phyloP scores from a whole-genome alignment of 805 yeast genomes.

The Tetrapisispora phaffii region DNA sequence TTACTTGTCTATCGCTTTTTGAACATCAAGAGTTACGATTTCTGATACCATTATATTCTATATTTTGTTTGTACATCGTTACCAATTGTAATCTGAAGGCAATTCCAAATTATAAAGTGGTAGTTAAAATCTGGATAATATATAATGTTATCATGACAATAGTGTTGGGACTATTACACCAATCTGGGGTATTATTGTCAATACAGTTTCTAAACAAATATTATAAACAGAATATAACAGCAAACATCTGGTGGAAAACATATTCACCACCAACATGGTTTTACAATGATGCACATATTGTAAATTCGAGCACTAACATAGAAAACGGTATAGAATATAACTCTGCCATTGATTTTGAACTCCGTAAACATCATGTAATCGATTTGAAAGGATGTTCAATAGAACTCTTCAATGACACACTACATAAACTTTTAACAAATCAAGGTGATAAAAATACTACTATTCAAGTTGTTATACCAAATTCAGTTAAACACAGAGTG shows the following conservation, averaged over 20 bases:
- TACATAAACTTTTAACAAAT: slow-evolving; percentile 10
- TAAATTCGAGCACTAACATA: slow-evolving; percentile 16
- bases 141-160: slow-evolving; percentile 54
- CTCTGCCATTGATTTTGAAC: slow-evolving; percentile 11
- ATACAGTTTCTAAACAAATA: slow-evolving; percentile 25
- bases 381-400: slow-evolving; percentile 40
- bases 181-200: slow-evolving; percentile 78
- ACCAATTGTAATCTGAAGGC: background rate
- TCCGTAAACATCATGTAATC: slow-evolving; percentile 24
- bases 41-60: slow-evolving; percentile 67
- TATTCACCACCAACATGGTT: slow-evolving; percentile 92
- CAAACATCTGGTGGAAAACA: slow-evolving; percentile 84
- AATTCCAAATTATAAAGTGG: background rate
- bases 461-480: background rate
- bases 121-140: slow-evolving; percentile 39
- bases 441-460: background rate
- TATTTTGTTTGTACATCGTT: slow-evolving; percentile 41
- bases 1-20: slow-evolving; percentile 50
- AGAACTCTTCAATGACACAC: slow-evolving; percentile 16
- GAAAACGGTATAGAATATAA: slow-evolving; percentile 13
- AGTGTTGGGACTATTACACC: slow-evolving; percentile 76
- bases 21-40: slow-evolving; percentile 96
- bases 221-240: slow-evolving; percentile 15
- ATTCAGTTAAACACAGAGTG: slow-evolving; percentile 5
- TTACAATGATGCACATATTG: slow-evolving; percentile 27